Conservation (phyloP, 2,329 filamentous ascomycete genomes). For the Microsporum ferrugineum region DNA sequence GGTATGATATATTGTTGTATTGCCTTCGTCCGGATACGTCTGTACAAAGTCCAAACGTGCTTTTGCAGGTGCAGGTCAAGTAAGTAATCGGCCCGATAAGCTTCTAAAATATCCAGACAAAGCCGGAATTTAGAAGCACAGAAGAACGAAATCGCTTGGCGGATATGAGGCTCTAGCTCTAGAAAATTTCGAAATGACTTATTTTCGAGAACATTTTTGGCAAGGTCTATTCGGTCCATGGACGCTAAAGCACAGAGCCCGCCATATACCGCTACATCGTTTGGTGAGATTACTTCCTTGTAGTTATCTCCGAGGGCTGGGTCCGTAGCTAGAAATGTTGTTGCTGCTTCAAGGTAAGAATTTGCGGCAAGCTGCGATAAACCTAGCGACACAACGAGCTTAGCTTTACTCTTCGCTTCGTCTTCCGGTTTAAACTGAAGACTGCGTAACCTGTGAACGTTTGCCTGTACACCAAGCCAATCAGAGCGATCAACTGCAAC, state of each 20-base stretch:
- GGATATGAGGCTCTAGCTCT: constrained; percentile 86
- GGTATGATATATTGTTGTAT: constrained; percentile 88
- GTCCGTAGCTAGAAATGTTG: constrained; percentile 55
- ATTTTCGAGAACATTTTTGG: constrained; percentile 67
- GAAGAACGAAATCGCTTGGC: constrained; percentile 80
- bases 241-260: constrained; percentile 81
- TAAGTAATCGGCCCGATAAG: constrained; percentile 74
- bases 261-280: constrained; percentile 86
- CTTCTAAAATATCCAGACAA: constrained; percentile 71
- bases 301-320: constrained; percentile 47
- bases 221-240: constrained; percentile 68
- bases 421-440: constrained; percentile 47
- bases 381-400: constrained; percentile 53
- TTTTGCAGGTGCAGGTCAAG: constrained; percentile 75
- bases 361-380: constrained; percentile 48
- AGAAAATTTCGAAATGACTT: constrained; percentile 71
- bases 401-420: constrained; percentile 46
- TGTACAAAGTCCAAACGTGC: constrained; percentile 60
- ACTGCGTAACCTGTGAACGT: constrained; percentile 46
- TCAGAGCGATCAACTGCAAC: constrained; percentile 66
- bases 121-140: constrained; percentile 79
- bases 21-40: constrained; percentile 71
- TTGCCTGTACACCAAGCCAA: constrained; percentile 57
- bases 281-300: constrained; percentile 63
- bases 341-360: constrained; percentile 57